phyloP scores from a whole-genome alignment of 257 asterid genomes.

The Salvia hispanica region DNA sequence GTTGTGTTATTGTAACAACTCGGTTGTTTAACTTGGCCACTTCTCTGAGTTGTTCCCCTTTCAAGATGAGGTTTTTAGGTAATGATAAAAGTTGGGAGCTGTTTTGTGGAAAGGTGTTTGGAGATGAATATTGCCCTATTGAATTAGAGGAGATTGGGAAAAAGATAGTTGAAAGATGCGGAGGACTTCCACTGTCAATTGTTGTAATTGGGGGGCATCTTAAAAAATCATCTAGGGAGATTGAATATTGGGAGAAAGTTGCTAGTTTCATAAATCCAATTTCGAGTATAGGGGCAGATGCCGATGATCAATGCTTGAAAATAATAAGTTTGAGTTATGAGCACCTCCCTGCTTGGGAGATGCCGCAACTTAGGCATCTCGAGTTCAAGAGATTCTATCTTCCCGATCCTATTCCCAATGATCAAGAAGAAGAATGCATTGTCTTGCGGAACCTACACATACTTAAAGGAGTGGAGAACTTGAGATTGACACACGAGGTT shows the following conservation, averaged over 20 bases:
- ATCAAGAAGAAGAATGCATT: neutral
- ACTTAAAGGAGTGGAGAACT: neutral
- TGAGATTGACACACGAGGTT: neutral
- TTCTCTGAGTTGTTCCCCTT: neutral
- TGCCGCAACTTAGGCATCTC: conserved; percentile 19
- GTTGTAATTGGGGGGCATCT: neutral
- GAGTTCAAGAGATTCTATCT: neutral
- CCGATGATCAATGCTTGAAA: neutral
- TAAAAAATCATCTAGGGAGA: too few species aligned
- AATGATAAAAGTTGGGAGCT: neutral
- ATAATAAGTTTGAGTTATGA: neutral
- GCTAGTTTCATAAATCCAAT: neutral
- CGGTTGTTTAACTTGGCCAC: neutral
- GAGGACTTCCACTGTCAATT: neutral
- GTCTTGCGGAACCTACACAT: conserved; percentile 11
- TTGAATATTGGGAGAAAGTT: too few species aligned
- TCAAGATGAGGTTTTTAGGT: neutral
- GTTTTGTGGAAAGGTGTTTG: neutral
- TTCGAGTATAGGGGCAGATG: neutral
- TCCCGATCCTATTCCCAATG: conserved; percentile 9
- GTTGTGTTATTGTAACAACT: conserved; percentile 7
- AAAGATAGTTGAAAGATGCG: neutral
- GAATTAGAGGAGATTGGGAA: neutral
- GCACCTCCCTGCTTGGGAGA: conserved; percentile 18
- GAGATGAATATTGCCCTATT: neutral